A percentile compares a stretch with the other conserved stretches of the same genome.
phyloP scores from a whole-genome alignment of 1,284 basidiomycete species.

The Sphaerobolus stellatus region DNA sequence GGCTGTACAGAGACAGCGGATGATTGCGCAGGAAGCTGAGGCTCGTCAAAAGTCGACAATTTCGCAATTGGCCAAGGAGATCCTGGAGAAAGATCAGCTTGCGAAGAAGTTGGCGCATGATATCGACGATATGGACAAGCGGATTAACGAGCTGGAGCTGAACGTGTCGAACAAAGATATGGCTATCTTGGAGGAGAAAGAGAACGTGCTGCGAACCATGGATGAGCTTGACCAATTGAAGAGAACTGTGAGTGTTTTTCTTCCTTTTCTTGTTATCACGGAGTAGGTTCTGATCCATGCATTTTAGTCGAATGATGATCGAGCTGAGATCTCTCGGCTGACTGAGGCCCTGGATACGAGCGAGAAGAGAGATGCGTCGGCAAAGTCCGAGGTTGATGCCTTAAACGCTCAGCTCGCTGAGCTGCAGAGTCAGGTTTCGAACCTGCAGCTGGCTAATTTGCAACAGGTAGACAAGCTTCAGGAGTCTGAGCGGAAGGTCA shows the following conservation, averaged over 20 bases:
- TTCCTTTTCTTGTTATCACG: neutral
- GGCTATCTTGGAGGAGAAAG: conserved; percentile 2
- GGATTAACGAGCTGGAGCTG: neutral
- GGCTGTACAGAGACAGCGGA: conserved; percentile 1
- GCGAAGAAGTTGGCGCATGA: neutral
- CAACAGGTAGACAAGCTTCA: neutral
- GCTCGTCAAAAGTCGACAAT: conserved; percentile 1
- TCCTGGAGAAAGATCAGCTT: neutral
- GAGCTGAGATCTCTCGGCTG: neutral
- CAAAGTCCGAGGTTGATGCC: neutral
- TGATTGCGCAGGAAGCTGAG: neutral
- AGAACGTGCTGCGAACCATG: neutral
- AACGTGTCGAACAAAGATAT: too few relatives aligned
- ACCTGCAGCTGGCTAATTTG: neutral
- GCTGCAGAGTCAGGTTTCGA: neutral
- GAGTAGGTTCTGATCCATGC: neutral
- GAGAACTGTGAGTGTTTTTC: neutral
- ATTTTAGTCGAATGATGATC: neutral
- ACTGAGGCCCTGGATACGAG: neutral
- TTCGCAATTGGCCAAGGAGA: conserved; percentile 1
- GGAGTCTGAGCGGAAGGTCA: neutral
- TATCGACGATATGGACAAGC: neutral
- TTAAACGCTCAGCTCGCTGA: neutral
- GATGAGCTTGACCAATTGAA: neutral
- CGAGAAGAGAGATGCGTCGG: neutral